Evolutionary conservation across 306 rosid species (phyloP).

Genomic region (Rosa lucieae): DNA sequence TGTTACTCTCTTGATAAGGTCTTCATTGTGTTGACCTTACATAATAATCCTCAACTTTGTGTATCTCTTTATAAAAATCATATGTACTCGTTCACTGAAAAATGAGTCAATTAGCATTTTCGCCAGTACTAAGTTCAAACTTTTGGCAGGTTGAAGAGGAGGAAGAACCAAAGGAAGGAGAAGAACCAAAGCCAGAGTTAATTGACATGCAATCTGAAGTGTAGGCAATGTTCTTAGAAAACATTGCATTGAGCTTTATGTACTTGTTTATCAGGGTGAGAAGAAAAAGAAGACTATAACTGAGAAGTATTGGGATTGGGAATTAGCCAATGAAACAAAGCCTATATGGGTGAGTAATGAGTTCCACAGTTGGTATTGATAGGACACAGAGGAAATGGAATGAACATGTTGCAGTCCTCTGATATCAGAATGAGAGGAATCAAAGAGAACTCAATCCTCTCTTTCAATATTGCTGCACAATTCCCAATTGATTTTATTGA

Average conservation of each 20-base stretch:
- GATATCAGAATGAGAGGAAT: no score
- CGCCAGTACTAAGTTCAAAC: conserved; percentile 16
- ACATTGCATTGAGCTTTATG: conserved; percentile 13
- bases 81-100: no score
- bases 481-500: no score
- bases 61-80: background rate
- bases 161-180: conserved; percentile 94
- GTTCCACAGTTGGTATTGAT: no score
- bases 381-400: no score
- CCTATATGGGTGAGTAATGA: no score
- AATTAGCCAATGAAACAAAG: no score
- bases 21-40: background rate
- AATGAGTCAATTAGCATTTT: background rate
- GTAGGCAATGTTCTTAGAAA: conserved; percentile 6
- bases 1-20: background rate
- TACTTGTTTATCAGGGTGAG: conserved; percentile 59
- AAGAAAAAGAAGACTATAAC: conserved; percentile 65
- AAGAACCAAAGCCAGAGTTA: conserved; percentile 82
- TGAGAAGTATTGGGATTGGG: no score
- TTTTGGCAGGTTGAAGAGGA: conserved; percentile 91
- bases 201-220: conserved; percentile 3
- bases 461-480: no score
- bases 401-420: no score
- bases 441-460: no score
- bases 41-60: background rate